Conservation (phyloP, 106 monocot species). For the Platanthera zijinensis region DNA sequence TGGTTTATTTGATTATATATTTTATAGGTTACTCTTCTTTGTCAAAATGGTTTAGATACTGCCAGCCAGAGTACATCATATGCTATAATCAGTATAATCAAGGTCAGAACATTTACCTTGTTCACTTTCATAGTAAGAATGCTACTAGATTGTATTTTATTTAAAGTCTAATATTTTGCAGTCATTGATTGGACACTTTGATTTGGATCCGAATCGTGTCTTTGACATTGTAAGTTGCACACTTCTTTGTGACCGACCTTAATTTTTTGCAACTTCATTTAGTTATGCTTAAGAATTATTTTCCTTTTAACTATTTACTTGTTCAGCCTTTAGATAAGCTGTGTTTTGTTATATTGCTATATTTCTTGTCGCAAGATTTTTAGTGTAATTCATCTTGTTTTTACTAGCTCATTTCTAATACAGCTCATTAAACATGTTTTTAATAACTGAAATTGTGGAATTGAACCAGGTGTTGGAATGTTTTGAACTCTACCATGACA, state of each 20-base stretch:
- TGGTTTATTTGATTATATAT: not conserved
- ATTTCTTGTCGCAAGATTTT: not conserved
- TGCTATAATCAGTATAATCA: slow-evolving; percentile 74
- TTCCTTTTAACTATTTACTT: not conserved
- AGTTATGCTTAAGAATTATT: not conserved
- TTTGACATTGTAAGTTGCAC: slow-evolving; percentile 86
- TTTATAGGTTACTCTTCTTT: slow-evolving; percentile 84
- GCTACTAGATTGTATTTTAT: not conserved
- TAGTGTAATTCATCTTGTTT: not conserved
- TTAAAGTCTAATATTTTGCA: slow-evolving; percentile 24
- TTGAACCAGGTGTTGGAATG: slow-evolving; percentile 79
- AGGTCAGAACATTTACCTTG: slow-evolving; percentile 33
- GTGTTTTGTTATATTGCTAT: not conserved
- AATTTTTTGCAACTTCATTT: slow-evolving; percentile 1
- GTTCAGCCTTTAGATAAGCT: not conserved
- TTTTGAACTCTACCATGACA: slow-evolving; percentile 84
- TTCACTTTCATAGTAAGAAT: not conserved
- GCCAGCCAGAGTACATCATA: slow-evolving; percentile 31
- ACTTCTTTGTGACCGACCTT: not conserved
- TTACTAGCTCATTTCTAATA: not conserved
- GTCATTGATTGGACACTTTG: slow-evolving; percentile 99
- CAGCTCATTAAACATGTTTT: not conserved
- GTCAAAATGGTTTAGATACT: slow-evolving; percentile 64
- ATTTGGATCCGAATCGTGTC: slow-evolving; percentile 97
- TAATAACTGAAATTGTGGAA: not conserved